A percentile compares a stretch with the other conserved stretches of the same genome.
These are phyloP conservation scores for Rhytidhysteron rufulum DNA, from an alignment of 2,329 filamentous ascomycete species.

Conservation along the genomic window DNA sequence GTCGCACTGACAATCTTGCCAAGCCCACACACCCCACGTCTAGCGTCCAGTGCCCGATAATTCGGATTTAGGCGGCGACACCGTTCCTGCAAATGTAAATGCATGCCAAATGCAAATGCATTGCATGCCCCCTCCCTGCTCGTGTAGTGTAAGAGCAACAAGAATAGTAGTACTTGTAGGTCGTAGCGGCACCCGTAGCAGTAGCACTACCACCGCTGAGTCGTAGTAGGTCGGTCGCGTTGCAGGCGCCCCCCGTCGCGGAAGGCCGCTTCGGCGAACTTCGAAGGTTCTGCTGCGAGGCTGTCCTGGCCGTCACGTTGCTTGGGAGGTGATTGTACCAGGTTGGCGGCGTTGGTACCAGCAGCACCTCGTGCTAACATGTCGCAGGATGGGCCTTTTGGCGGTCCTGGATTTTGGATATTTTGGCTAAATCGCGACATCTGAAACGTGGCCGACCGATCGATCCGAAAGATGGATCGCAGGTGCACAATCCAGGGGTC, in stretches of 20 bases:
- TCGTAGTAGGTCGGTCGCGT: no score
- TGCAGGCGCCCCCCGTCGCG: conserved; percentile 2
- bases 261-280: background rate
- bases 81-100: background rate
- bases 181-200: background rate
- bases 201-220: background rate
- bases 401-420: background rate
- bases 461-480: conserved; percentile 3
- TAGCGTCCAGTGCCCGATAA: background rate
- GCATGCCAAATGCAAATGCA: no score
- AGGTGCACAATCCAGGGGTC: background rate
- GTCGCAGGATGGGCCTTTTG: background rate
- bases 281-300: background rate
- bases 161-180: no score
- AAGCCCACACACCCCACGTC: conserved; percentile 1
- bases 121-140: no score
- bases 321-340: background rate
- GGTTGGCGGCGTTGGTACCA: background rate
- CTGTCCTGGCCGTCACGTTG: background rate
- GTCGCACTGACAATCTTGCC: conserved; percentile 1
- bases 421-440: conserved; percentile 2
- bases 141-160: no score
- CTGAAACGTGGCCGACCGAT: conserved; percentile 4
- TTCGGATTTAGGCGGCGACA: background rate
- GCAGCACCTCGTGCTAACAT: no score